Percentiles rank a stretch among this genome's conserved stretches.
Evolutionary conservation across 495 filamentous ascomycete genomes (phyloP).

Genomic region (Hypoxylon perforatum): DNA sequence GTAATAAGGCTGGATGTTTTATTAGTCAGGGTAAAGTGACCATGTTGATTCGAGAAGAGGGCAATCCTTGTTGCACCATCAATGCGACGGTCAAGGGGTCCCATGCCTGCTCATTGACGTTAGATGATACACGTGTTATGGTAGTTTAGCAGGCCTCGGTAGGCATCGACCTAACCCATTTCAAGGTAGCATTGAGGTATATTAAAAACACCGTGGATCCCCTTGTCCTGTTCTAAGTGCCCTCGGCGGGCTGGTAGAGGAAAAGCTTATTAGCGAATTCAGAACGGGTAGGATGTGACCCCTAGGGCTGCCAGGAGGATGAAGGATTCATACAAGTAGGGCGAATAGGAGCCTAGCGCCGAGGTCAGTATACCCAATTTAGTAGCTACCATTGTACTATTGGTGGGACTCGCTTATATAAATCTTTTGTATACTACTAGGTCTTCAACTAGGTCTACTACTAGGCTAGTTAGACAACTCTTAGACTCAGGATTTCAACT

Average conservation of each 20-base stretch:
- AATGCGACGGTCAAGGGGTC: slow-evolving; percentile 21
- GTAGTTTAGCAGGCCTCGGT: slow-evolving; percentile 8
- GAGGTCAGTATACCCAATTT: slow-evolving; percentile 21
- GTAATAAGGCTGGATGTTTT: slow-evolving; percentile 33
- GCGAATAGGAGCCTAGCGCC: slow-evolving; percentile 13
- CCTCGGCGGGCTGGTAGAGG: slow-evolving; percentile 1
- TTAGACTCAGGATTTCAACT: slow-evolving; percentile 18
- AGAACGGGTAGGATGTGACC: slow-evolving; percentile 29
- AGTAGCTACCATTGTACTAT: slow-evolving; percentile 20
- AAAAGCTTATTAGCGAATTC: slow-evolving; percentile 24
- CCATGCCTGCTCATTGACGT: slow-evolving; percentile 5
- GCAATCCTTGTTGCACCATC: slow-evolving; percentile 24
- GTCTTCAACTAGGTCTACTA: no score
- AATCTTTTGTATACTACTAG: slow-evolving; percentile 27
- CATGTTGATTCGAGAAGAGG: slow-evolving; percentile 25
- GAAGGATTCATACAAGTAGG: slow-evolving; percentile 27
- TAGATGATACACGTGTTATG: slow-evolving; percentile 28
- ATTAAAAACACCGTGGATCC: slow-evolving; percentile 27
- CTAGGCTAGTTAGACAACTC: no score
- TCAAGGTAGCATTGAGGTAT: slow-evolving; percentile 27
- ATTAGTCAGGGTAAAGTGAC: slow-evolving; percentile 26
- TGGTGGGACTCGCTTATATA: slow-evolving; percentile 27
- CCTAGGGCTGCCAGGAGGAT: slow-evolving; percentile 21
- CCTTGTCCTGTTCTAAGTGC: not conserved
- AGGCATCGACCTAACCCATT: slow-evolving; percentile 11